phyloP scores from a whole-genome alignment of 2,329 filamentous ascomycete species.

The Ascochyta lentis region DNA sequence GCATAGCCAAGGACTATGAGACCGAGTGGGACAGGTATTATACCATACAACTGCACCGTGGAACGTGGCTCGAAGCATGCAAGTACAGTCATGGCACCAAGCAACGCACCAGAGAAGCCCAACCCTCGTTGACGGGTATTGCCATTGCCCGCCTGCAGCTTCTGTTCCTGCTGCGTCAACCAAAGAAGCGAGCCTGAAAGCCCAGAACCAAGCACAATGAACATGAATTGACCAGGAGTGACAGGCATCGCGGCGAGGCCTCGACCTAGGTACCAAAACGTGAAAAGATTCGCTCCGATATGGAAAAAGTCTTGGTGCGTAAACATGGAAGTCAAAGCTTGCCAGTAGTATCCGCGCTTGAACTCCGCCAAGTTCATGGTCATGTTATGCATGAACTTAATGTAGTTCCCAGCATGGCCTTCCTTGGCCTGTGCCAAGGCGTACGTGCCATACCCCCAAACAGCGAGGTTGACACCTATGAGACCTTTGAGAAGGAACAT shows the following conservation, averaged over 20 bases:
- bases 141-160: conserved; percentile 1
- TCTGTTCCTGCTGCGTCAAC: conserved; percentile 21
- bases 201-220: conserved; percentile 42
- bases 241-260: conserved; percentile 44
- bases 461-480: conserved; percentile 50
- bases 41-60: conserved; percentile 45
- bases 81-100: conserved; percentile 49
- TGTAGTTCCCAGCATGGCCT: conserved; percentile 21
- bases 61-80: conserved; percentile 48
- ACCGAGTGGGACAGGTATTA: conserved; percentile 52
- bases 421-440: conserved; percentile 32
- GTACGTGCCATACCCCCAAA: conserved; percentile 50
- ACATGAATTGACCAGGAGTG: conserved; percentile 29
- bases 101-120: conserved; percentile 51
- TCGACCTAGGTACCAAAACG: conserved; percentile 47
- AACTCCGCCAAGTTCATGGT: conserved; percentile 40
- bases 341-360: conserved; percentile 44
- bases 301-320: conserved; percentile 48
- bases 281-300: conserved; percentile 52
- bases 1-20: conserved; percentile 45
- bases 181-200: conserved; percentile 32
- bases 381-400: conserved; percentile 40
- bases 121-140: conserved; percentile 20
- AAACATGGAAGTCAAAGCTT: conserved; percentile 50
- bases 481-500: conserved; percentile 41